These are phyloP conservation scores for Cylindricascospora bacillispora DNA, from an alignment of 1,139 yeast genomes.

Conservation along the genomic window DNA sequence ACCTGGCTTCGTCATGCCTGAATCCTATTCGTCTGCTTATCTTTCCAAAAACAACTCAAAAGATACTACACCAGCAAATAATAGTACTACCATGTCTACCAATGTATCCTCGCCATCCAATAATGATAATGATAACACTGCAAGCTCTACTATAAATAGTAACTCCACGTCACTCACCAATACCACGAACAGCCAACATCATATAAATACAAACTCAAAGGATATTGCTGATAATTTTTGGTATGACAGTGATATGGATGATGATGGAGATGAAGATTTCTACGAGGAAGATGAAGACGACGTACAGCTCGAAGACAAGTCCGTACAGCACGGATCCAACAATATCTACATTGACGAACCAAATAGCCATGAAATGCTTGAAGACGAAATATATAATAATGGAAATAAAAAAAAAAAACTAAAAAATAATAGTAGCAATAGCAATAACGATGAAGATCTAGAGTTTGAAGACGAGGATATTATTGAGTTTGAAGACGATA, in stretches of 20 bases:
- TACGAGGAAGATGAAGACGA: conserved; percentile 24
- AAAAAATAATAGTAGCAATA: conserved; percentile 22
- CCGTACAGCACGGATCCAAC: conserved; percentile 5
- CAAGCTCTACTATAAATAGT: conserved; percentile 1
- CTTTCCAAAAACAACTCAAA: conserved; percentile 15
- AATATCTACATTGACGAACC: too few species aligned
- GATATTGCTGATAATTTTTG: conserved; percentile 78
- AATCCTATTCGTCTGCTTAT: conserved; percentile 45
- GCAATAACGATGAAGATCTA: conserved; percentile 15
- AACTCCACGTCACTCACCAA: too few species aligned
- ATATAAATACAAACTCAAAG: conserved; percentile 37
- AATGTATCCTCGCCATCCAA: too few species aligned
- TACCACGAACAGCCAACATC: conserved; percentile 5
- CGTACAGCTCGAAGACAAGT: conserved; percentile 21
- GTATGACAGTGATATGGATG: conserved; percentile 51
- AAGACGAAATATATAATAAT: conserved; percentile 23
- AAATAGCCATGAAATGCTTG: conserved; percentile 19
- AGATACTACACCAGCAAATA: conserved; percentile 1
- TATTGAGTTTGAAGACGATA: conserved; percentile 25
- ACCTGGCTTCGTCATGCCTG: conserved; percentile 72
- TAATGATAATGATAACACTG: conserved; percentile 1
- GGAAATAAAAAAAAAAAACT: conserved; percentile 9
- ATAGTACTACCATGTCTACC: too few species aligned
- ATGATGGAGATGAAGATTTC: conserved; percentile 15
- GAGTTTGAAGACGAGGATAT: conserved; percentile 26